Evolutionary conservation across 345 rosid species (phyloP).

Genomic region (Cardamine occulta): DNA sequence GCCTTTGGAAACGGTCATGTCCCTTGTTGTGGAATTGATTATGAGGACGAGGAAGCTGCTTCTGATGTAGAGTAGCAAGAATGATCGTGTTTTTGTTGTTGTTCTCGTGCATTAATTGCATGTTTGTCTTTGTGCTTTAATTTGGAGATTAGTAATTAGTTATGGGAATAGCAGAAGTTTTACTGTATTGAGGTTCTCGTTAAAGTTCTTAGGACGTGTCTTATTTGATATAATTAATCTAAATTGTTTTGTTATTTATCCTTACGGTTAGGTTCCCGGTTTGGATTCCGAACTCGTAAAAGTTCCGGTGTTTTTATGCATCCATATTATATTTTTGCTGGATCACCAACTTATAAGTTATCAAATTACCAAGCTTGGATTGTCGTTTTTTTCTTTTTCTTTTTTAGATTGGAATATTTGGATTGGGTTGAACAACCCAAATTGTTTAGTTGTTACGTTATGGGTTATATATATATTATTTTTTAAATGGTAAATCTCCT

Average conservation of each 20-base stretch:
- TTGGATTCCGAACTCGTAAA: no score
- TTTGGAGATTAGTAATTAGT: neutral
- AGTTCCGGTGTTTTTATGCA: no score
- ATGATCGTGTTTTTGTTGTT: neutral
- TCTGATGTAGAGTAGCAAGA: constrained; percentile 75
- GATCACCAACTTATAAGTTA: no score
- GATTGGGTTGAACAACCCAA: no score
- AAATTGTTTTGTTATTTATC: neutral
- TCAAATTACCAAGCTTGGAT: no score
- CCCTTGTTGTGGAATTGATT: constrained; percentile 62
- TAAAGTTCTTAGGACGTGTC: constrained; percentile 1
- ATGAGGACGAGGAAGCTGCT: constrained; percentile 74
- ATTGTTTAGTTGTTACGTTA: no score
- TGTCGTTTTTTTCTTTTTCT: no score
- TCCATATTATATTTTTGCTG: no score
- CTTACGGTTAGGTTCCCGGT: no score
- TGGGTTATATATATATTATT: no score
- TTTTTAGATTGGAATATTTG: no score
- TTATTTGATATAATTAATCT: neutral
- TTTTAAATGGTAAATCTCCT: no score
- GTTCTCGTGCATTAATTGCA: neutral
- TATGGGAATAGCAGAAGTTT: constrained; percentile 9
- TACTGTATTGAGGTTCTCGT: neutral
- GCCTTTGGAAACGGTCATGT: constrained; percentile 89
- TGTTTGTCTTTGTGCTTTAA: neutral